These are phyloP conservation scores for Leccinum subgranulosum DNA, from an alignment of 768 basidiomycete species.

Conservation along the genomic window DNA sequence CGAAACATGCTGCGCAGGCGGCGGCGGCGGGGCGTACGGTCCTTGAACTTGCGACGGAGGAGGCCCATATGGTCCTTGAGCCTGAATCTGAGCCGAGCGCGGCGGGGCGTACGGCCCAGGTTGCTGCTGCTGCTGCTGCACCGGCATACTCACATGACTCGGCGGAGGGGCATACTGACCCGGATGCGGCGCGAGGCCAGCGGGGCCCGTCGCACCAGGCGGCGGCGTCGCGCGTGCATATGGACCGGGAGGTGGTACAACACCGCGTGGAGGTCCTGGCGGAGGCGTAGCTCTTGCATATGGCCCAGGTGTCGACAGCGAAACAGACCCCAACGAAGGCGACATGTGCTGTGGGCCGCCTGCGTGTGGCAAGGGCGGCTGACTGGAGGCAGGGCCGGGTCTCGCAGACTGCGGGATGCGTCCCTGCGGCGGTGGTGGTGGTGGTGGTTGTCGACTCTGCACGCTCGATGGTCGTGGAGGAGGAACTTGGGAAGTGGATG, in stretches of 20 bases:
- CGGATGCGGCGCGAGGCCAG: constrained; percentile 30
- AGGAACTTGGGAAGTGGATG: constrained; percentile 19
- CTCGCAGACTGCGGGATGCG: constrained; percentile 35
- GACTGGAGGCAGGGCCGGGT: constrained; percentile 25
- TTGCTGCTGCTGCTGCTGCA: constrained; percentile 20
- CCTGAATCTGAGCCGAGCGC: constrained; percentile 13
- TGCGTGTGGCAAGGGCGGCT: constrained; percentile 39
- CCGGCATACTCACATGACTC: constrained; percentile 11
- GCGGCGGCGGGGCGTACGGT: constrained; percentile 13
- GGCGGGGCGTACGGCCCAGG: constrained; percentile 25
- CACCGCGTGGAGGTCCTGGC: constrained; percentile 31
- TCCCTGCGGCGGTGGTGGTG: constrained; percentile 36
- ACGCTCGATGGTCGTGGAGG: constrained; percentile 53
- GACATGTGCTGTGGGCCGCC: constrained; percentile 30
- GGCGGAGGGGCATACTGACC: constrained; percentile 25
- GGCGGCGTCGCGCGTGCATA: constrained; percentile 43
- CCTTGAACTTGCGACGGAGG: constrained; percentile 22
- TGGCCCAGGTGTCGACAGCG: constrained; percentile 32
- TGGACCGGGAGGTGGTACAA: constrained; percentile 31
- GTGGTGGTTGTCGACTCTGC: constrained; percentile 40
- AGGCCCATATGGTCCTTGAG: constrained; percentile 20
- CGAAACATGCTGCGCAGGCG: constrained; percentile 7
- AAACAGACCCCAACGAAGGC: constrained; percentile 25
- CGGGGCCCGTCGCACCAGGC: constrained; percentile 27
- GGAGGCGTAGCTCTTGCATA: constrained; percentile 43